Base-by-base conservation (phyloP, 768 basidiomycete species). In the Tulasnella sp. region DNA sequence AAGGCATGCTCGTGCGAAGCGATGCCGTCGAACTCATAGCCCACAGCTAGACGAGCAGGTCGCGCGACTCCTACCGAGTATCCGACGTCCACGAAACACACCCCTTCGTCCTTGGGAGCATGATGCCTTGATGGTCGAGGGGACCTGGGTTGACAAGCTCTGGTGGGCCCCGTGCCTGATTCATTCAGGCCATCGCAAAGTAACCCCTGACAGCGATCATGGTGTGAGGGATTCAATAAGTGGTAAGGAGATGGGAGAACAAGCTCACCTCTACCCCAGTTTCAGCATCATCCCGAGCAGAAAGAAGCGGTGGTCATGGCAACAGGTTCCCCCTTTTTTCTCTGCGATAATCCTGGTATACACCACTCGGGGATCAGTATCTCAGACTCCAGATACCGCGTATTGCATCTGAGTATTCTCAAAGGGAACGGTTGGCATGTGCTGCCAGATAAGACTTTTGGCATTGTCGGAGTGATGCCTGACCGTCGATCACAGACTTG, bases 361-460 rank as follows among this genome's bases (percentile, higher is more conserved):
- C 11, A 59, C 46, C 34, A 12, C 57, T 34, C 31, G 21, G 2
- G 57, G 46, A 43, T 44, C 31, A 22, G 34, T 46, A 34, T 50
- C 48, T 19, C 34, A 31, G 12, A 31, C 12, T 17, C 57, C 46
- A 19, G 19, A 19, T 8, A 12, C 15, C 21, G 24, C 31, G 22
- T 59, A 59, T 30, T 59, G 57, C 48, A 59, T 31, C 4, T 59
- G 19, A 27, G 57, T 59, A 15, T 59, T 59, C 31, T 59, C 57
- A 15, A 52, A 59, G 8, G 57, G 57, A 19, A 59, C 22, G 10
- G 57, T 31, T 31, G 27, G 49, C 25, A 51, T 9, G 30, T 59
- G 57, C 3, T 4, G 29, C 31, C 29, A 25, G 42, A 51, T 31
- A 21, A 59, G 25, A n/a, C 1, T 51, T 11, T 30, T 12, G 21